Evolutionary conservation across 441 rosid species (phyloP), one percentile per base, ranked within the genome.

Genomic region (Jatropha podagrica): DNA sequence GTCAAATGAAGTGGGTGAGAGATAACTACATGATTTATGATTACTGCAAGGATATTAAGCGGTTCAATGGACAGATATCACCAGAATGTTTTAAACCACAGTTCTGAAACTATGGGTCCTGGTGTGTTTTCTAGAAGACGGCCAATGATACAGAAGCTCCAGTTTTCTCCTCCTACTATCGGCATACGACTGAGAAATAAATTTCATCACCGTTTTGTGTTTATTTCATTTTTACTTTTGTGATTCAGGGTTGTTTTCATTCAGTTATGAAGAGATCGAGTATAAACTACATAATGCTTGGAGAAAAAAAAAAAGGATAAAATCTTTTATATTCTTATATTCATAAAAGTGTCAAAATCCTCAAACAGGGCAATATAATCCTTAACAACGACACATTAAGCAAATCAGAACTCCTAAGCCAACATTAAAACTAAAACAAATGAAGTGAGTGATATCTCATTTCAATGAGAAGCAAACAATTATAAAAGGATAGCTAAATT

Each of bases 11-110:
- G 65, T 82, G 85, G 89, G 86, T 82, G 37, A 80, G 89, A 75
- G 76, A 85, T 40, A 87, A 88, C 72, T 80, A 85, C 83, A 87
- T 92, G 96, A 88, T 88, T 83, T 90, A 92, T 40, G 82, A 92
- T 80, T 94, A 90, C 80, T 89, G 96, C 86, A 80, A 87, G 27
- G 96, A 93, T 79, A 69, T 79, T 59, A 83, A 81, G 65, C 79
- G 98, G 76, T 93, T 88, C 85, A 81, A 85, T 0, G 91, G 92
- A 60, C 85, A 86, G 66, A 71, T 85, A 58, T 89, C 96, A 44
- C 84, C 84, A 1, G 88, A 89, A 80, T 89, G 91, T 64, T 86
- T 68, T 73, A 81, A 81, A 46, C 79, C 55, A 70, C 92, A 89
- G 68, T 86, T 81, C 87, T 87, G 71, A 81, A 52, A 73, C 38